A percentile compares a stretch with the other conserved stretches of the same genome.
Conservation (phyloP, 1,284 basidiomycete genomes). For the Marasmius tenuissimus region DNA sequence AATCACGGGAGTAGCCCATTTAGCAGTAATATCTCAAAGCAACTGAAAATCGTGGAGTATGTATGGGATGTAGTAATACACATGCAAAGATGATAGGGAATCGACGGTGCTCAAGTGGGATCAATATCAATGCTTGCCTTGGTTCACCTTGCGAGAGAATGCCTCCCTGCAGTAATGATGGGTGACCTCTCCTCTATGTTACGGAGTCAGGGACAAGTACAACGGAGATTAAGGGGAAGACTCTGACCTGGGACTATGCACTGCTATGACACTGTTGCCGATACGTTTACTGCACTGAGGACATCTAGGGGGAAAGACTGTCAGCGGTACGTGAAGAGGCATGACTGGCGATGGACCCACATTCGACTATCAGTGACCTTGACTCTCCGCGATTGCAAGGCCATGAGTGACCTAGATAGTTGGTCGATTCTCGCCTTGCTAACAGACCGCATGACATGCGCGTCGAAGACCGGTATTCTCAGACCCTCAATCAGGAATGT, state of each 20-base stretch:
- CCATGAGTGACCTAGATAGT: conserved; percentile 70
- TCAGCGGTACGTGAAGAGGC: not conserved
- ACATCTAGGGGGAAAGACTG: conserved; percentile 56
- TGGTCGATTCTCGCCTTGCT: conserved; percentile 73
- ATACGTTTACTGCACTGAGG: conserved; percentile 95
- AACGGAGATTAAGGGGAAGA: not conserved
- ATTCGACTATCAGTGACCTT: conserved; percentile 90
- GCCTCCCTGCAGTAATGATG: conserved; percentile 91
- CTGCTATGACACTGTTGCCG: conserved; percentile 93
- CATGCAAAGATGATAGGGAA: not conserved
- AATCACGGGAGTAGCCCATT: not conserved
- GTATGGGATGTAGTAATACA: not conserved
- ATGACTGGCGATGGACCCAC: conserved; percentile 44
- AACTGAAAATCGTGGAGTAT: not conserved
- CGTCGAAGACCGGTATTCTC: conserved; percentile 66
- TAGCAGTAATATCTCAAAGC: not conserved
- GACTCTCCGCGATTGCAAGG: conserved; percentile 80
- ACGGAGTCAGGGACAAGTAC: conserved; percentile 5
- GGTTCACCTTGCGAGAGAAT: conserved; percentile 63
- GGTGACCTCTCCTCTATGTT: conserved; percentile 82
- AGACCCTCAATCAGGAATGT: conserved; percentile 80
- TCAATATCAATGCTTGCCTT: conserved; percentile 27
- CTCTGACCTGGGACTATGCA: conserved; percentile 79
- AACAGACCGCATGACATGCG: conserved; percentile 66
- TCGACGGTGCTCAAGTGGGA: not conserved